Evolutionary conservation across 371 early-diverging fungal species (phyloP).

Genomic region (Syncephalastrum racemosum): DNA sequence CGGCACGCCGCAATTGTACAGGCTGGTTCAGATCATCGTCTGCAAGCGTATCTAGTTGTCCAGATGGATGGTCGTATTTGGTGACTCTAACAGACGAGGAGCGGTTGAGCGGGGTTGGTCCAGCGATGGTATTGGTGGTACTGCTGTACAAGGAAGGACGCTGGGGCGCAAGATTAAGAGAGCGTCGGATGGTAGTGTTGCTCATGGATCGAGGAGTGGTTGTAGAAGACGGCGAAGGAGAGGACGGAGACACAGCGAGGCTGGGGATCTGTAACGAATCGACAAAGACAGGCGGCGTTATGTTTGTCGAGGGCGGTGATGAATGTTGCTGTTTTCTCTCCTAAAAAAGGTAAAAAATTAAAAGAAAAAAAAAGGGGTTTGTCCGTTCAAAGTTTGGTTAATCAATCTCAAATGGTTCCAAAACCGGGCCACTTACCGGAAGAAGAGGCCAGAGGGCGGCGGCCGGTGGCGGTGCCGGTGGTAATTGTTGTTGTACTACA

Average conservation of each 20-base stretch:
- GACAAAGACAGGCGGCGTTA: conserved; percentile 5
- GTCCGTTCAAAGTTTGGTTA: neutral
- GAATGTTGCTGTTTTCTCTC: neutral
- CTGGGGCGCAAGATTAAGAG: conserved; percentile 26
- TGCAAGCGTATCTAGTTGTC: conserved; percentile 8
- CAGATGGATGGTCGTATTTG: conserved; percentile 28
- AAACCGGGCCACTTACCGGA: conserved; percentile 4
- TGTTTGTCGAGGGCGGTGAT: conserved; percentile 10
- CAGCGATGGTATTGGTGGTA: neutral
- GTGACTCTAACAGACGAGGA: conserved; percentile 38
- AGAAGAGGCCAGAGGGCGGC: conserved; percentile 11
- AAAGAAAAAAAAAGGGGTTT: too few relatives aligned
- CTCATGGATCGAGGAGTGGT: conserved; percentile 12
- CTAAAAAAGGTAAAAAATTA: neutral
- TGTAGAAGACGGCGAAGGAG: conserved; percentile 13
- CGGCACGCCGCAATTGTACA: conserved; percentile 21
- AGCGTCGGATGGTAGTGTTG: conserved; percentile 22
- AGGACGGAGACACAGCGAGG: conserved; percentile 14
- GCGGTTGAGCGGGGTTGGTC: conserved; percentile 12
- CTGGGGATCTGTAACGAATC: conserved; percentile 32
- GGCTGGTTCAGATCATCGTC: conserved; percentile 7
- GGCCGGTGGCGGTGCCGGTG: conserved; percentile 4
- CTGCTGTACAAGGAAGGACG: neutral
- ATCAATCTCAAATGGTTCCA: neutral
- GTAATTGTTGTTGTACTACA: neutral